Base-by-base conservation (phyloP, 2,329 filamentous ascomycete genomes). In the Paraphoma sp. region DNA sequence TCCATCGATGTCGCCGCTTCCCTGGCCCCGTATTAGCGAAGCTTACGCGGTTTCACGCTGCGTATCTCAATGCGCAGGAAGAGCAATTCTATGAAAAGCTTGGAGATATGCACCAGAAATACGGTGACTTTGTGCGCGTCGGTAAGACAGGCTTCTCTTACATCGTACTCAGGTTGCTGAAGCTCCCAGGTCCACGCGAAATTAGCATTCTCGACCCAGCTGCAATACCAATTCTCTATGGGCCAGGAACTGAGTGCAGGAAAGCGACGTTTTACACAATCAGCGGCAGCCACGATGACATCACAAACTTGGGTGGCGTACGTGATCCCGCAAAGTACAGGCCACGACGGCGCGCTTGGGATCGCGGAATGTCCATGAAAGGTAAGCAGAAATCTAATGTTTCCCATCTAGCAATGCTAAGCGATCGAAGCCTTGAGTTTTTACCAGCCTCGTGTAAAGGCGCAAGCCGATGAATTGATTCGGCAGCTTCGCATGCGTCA, bases 61-160 rank as follows among this genome's bases (percentile, higher is more conserved):
- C 69, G 1, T 55, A 53, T 9, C 55, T 72, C 14, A 56, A 62
- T 10, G 69, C 68, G 18, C 69, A 70, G 38, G 53, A 66, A 31
- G 54, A 64, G 2, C 59, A 72, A 28, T 76, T 74, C 48, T 65
- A 71, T 51, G 63, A 69, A 40, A 66, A 72, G 23, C 23, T 75
- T 6, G 61, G 56, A 6, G 59, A 58, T 36, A 54, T 76, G 52
- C 74, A 76, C 51, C 45, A 56, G 1, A 53, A 63, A 42, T 75
- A 76, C 56, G 74, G 75, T 17, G 68, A 76, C 45, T 69, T 74
- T 57, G 67, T 76, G 3, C 69, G 73, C 23, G 70, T 68, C 16
- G 75, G 75, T 73, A 57, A 56, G 49, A 51, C 12, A 18, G 10
- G 40, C 6, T 8, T 12, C 8, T 18, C n/a, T 18, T 23, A 7